These are phyloP conservation scores for Lipomyces lipofer DNA, from an alignment of 805 yeast genomes.

Conservation along the genomic window DNA sequence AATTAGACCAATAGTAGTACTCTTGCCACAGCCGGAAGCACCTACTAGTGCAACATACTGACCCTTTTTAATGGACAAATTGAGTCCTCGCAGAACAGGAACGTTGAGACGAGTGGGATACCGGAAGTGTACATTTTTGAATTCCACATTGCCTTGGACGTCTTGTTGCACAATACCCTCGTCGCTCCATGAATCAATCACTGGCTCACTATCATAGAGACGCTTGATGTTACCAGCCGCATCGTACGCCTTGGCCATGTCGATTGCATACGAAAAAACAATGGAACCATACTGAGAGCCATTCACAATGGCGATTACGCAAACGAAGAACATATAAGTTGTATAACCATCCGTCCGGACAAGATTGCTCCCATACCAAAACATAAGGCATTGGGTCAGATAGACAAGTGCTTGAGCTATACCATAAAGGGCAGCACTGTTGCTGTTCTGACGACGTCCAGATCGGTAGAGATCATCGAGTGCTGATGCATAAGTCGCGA, in stretches of 20 bases:
- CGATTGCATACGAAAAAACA: conserved; percentile 46
- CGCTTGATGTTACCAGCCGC: conserved; percentile 42
- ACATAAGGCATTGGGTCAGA: conserved; percentile 44
- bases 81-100: conserved; percentile 35
- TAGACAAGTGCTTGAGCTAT: conserved; percentile 33
- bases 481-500: conserved; percentile 34
- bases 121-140: conserved; percentile 42
- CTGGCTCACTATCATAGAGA: conserved; percentile 40
- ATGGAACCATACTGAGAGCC: conserved; percentile 49
- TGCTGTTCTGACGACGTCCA: conserved; percentile 18
- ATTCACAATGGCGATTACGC: conserved; percentile 42
- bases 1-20: conserved; percentile 52
- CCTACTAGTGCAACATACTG: conserved; percentile 87
- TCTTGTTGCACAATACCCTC: conserved; percentile 38
- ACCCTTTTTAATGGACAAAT: conserved; percentile 61
- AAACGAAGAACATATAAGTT: conserved; percentile 42
- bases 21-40: conserved; percentile 62
- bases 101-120: conserved; percentile 39
- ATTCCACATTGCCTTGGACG: conserved; percentile 51
- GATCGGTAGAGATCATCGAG: conserved; percentile 16
- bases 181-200: conserved; percentile 40
- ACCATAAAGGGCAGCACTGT: conserved; percentile 23
- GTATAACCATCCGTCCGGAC: conserved; percentile 39
- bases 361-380: conserved; percentile 48
- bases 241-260: conserved; percentile 46